Conservation (phyloP, 1,284 basidiomycete species). For the Ustilago trichophora region DNA sequence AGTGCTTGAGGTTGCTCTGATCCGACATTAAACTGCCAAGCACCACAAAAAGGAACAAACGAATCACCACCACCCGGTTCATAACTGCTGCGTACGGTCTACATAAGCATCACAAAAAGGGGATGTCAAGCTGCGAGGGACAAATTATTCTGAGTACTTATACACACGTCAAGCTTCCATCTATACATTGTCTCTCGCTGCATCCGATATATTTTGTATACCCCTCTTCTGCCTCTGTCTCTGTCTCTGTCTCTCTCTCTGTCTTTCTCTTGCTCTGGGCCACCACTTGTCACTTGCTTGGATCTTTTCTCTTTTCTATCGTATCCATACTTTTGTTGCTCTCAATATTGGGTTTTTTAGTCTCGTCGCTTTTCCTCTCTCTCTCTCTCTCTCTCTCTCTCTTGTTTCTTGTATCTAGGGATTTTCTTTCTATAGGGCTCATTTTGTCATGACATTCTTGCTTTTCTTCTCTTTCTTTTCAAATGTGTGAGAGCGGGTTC, state of each 20-base stretch:
- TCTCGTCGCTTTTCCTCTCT: neutral
- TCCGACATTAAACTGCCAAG: no score
- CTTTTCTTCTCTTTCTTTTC: no score
- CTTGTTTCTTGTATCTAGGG: constrained; percentile 12
- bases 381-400: neutral
- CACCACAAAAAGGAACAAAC: no score
- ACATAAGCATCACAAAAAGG: neutral
- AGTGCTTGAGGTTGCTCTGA: no score
- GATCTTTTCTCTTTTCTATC: neutral
- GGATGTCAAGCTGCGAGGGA: constrained; percentile 7
- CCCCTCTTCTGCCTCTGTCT: no score
- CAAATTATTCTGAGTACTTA: neutral
- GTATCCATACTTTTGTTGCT: neutral
- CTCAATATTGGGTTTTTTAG: neutral
- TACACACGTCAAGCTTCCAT: constrained; percentile 11
- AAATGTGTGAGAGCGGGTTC: no score
- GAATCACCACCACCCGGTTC: no score
- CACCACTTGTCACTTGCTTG: neutral
- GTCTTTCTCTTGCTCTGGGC: neutral
- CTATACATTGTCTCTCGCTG: neutral
- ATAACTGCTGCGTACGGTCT: constrained; percentile 5
- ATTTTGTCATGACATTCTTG: constrained; percentile 2
- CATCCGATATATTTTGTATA: neutral
- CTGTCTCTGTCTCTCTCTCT: no score
- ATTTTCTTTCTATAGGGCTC: neutral